Evolutionary conservation across 2,329 filamentous ascomycete genomes (phyloP), one percentile per base, ranked within the genome.

Genomic region (Neonectria sp.): DNA sequence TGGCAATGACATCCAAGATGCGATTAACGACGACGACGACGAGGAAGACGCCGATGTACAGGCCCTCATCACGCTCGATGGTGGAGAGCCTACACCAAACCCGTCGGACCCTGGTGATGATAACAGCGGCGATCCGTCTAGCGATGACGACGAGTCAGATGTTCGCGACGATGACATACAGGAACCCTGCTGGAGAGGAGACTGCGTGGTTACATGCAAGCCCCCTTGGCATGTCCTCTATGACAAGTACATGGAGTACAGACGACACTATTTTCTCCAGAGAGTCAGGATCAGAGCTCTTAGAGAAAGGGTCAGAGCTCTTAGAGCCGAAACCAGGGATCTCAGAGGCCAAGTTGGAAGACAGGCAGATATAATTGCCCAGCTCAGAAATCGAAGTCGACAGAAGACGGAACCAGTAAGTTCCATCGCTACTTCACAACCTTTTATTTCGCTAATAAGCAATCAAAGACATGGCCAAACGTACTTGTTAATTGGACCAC

Each of bases 341-440:
- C 37, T 35, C 2, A 13, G 24, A 24, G 21, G 21, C 9, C 11
- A 29, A 2, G 21, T 60, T 37, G n/a, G 24, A 9, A 9, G 29
- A 5, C 24, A 24, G 21, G n/a, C 25, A 4, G 40, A n/a, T 21
- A 13, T 15, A 3, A 35, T 37, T 29, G 15, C 3, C 12, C 4
- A 6, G 6, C 33, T 33, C 11, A 6, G 4, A 13, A 2, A 6
- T 9, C 6, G 12, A n/a, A 31, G 37, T n/a, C 27, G 17, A 15
- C 49, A 15, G 3, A 61, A 55, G 51, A 61, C 59, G 12, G 29
- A 48, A 15, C 3, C n/a, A n/a, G 59, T 61, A 27, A 55, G 59
- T 48, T 48, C 21, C 8, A 15, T 29, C 3, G 13, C 15, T 21
- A 2, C 29, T n/a, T 3, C 9, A 12, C 6, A 8, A 25, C 45